Conservation (phyloP, 2,329 filamentous ascomycete genomes). For the Ciborinia camelliae region DNA sequence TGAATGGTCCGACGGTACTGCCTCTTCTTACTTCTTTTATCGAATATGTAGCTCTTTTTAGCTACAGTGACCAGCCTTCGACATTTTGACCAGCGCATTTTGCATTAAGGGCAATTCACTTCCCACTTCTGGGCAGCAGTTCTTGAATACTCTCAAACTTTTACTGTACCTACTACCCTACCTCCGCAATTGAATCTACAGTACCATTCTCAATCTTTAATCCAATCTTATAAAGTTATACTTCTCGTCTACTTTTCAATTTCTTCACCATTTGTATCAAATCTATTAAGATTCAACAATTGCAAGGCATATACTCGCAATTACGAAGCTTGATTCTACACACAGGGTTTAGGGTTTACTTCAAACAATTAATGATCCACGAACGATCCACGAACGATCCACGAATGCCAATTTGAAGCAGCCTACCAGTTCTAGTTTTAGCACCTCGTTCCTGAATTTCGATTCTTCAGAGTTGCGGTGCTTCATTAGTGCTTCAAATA, state of each 20-base stretch:
- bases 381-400: too few species aligned
- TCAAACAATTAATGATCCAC: too few species aligned
- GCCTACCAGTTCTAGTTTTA: constrained; percentile 5
- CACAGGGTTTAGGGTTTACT: neutral
- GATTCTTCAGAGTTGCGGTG: neutral
- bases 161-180: too few species aligned
- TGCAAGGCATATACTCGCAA: neutral
- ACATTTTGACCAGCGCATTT: constrained; percentile 20
- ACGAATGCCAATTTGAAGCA: neutral
- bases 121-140: too few species aligned
- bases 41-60: neutral
- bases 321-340: neutral
- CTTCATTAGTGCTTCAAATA: neutral
- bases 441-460: constrained; percentile 12
- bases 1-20: neutral
- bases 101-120: constrained; percentile 16
- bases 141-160: neutral
- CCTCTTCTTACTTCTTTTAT: neutral
- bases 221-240: constrained; percentile 2
- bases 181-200: neutral
- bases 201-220: neutral
- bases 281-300: neutral
- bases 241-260: neutral
- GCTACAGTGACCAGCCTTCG: constrained; percentile 19
- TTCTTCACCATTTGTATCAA: constrained; percentile 1